Evolutionary conservation across 305 asterid species (phyloP).

Genomic region (Fraxinus angustifolia): DNA sequence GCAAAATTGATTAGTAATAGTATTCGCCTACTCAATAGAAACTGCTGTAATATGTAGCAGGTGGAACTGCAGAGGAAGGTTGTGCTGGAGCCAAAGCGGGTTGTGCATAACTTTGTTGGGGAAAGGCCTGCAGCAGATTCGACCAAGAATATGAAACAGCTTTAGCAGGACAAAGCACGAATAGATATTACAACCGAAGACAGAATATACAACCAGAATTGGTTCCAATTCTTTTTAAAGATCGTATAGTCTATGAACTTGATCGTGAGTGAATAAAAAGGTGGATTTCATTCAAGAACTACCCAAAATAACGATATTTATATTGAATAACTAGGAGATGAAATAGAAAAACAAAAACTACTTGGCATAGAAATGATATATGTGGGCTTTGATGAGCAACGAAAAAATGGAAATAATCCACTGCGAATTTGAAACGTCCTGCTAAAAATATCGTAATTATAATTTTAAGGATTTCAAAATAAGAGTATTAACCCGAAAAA

Average conservation of each 20-base stretch:
- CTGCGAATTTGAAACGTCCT: neutral
- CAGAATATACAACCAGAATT: neutral
- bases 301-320: neutral
- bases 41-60: slow-evolving; percentile 58
- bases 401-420: neutral
- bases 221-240: neutral
- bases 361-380: neutral
- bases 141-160: neutral
- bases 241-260: neutral
- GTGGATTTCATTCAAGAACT: neutral
- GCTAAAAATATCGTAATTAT: neutral
- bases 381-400: neutral
- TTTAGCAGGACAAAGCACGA: neutral
- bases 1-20: slow-evolving; percentile 27
- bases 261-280: neutral
- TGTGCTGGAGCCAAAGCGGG: slow-evolving; percentile 62
- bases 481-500: neutral
- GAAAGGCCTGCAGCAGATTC: slow-evolving; percentile 40
- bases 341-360: neutral
- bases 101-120: slow-evolving; percentile 66
- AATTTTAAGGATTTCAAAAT: neutral
- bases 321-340: neutral
- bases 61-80: slow-evolving; percentile 56
- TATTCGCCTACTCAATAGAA: slow-evolving; percentile 49
- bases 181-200: neutral